Evolutionary conservation across 2,329 filamentous ascomycete genomes (phyloP).

Genomic region (Eurotiales sp.): DNA sequence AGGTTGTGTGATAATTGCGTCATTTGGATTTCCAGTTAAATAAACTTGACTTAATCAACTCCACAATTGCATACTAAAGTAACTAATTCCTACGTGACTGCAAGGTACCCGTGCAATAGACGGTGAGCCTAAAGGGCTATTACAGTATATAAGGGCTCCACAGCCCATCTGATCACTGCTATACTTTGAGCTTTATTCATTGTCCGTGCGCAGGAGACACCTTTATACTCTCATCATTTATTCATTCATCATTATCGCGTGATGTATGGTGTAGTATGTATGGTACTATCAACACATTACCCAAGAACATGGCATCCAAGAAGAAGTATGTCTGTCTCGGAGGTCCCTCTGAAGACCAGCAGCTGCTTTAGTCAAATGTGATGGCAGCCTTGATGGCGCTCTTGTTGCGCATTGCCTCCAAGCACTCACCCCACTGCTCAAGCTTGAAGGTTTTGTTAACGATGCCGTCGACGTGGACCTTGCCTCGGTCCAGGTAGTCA

Average conservation of each 20-base stretch:
- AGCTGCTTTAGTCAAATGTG: slow-evolving; percentile 55
- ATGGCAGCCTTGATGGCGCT: slow-evolving; percentile 71
- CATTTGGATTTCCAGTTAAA: too few species aligned
- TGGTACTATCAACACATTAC: slow-evolving; percentile 4
- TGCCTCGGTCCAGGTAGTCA: slow-evolving; percentile 47
- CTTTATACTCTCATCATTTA: too few species aligned
- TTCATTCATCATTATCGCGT: slow-evolving; percentile 9
- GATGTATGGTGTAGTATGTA: not conserved
- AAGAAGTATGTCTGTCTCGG: not conserved
- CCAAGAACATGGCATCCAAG: not conserved
- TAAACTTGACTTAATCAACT: too few species aligned
- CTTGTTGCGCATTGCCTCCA: slow-evolving; percentile 69
- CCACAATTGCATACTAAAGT: too few species aligned
- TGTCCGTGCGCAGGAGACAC: too few species aligned
- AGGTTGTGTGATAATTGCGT: too few species aligned
- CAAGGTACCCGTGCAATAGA: slow-evolving; percentile 18
- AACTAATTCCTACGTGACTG: too few species aligned
- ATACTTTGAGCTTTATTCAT: too few species aligned
- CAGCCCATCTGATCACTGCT: too few species aligned
- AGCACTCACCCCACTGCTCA: slow-evolving; percentile 67
- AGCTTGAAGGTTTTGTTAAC: slow-evolving; percentile 70
- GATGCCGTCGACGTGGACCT: slow-evolving; percentile 57
- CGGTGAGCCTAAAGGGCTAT: too few species aligned
- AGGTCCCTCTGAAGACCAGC: not conserved
- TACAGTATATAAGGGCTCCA: too few species aligned